Evolutionary conservation across 23 red algal genomes (phyloP), one percentile per base, ranked within the genome.

Genomic region (Gracilaria caudata): DNA sequence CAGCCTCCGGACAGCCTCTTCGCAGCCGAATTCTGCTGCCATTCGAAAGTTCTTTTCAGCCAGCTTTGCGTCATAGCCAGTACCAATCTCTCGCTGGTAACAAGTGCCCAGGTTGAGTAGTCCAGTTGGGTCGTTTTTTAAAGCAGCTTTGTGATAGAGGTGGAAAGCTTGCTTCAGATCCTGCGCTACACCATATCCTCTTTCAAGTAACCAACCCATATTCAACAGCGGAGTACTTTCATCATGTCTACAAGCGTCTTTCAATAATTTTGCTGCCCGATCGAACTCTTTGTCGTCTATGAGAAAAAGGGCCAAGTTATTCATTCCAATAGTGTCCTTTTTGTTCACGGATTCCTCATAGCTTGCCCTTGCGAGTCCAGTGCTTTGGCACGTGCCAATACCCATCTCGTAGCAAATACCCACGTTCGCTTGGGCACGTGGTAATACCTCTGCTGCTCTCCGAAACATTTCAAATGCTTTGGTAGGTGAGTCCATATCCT

Each of bases 361-460:
- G 74, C 72, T 43, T 55, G 19, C 14, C 38, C 61, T 89, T 13
- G 85, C 85, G n/a, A 46, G 55, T 49, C 38, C 39, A 35, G 68
- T 70, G 43, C 79, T 72, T 20, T 73, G 44, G 39, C 55, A 79
- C 23, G 74, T 71, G 17, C 85, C 85, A 25, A 89, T 89, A 4
- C 85, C 85, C 39, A 79, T 78, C 71, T 89, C 85, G 29, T 63
- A 64, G 43, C 85, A 89, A 13, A 89, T 89, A 29, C 85, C 85
- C 16, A 79, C 43, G 60, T 89, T 89, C 36, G 85, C 72, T 23
- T 79, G 51, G 21, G 85, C 71, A 32, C 72, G 68, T 25, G 53
- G 29, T 19, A 68, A 20, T 24, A 46, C 19, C 40, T 89, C 36
- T 44, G 85, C 61, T 40, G 51, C 74, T 45, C 58, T 53, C 58